phyloP scores from a whole-genome alignment of 1,284 basidiomycete species.

The Tilletia caries region DNA sequence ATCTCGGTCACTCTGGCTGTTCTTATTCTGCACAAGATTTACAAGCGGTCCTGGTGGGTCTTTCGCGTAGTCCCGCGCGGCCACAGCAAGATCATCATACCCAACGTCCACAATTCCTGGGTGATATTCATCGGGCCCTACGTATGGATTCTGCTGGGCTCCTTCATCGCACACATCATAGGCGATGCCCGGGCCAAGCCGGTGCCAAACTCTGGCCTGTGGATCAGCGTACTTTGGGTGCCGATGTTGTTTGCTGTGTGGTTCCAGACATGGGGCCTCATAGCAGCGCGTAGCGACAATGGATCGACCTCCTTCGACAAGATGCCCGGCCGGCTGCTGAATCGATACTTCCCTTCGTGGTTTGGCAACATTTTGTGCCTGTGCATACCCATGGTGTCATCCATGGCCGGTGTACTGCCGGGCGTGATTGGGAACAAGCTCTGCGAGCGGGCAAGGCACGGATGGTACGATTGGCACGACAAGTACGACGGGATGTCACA shows the following conservation, averaged over 20 bases:
- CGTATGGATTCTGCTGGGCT: background rate
- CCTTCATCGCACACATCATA: background rate
- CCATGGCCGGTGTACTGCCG: background rate
- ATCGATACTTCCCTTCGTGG: background rate
- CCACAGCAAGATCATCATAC: background rate
- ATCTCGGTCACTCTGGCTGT: background rate
- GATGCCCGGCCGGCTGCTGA: background rate
- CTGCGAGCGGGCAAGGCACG: background rate
- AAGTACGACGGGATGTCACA: background rate
- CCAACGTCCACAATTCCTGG: background rate
- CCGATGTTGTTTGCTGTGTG: background rate
- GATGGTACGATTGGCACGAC: background rate
- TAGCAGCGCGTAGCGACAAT: background rate
- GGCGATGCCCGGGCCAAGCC: background rate
- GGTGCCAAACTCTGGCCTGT: background rate
- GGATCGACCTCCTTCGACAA: background rate
- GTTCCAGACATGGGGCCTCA: conserved; percentile 5
- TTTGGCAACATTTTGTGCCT: background rate
- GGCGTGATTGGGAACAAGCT: background rate
- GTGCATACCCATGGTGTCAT: background rate
- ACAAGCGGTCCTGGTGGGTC: background rate
- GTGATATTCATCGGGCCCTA: background rate
- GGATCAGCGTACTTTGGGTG: background rate
- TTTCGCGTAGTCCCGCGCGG: background rate
- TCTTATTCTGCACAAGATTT: background rate